phyloP scores from a whole-genome alignment of 1,284 basidiomycete genomes.

The Cystobasidium slooffiae region DNA sequence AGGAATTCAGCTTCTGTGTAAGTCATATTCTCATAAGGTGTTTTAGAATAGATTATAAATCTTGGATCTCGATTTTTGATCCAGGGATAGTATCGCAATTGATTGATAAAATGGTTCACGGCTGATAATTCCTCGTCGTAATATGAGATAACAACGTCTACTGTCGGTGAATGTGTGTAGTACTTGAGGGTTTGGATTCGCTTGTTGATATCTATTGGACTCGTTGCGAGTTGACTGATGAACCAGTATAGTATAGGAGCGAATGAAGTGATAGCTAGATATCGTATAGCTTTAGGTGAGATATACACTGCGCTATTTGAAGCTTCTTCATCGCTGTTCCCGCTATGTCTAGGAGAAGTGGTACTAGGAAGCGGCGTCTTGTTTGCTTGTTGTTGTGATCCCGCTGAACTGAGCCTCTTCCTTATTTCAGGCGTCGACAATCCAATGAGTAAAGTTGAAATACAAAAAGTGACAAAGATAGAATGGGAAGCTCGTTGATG shows the following conservation, averaged over 20 bases:
- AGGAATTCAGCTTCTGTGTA: slow-evolving; percentile 15
- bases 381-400: neutral
- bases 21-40: slow-evolving; percentile 10
- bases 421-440: slow-evolving; percentile 14
- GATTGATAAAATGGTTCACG: slow-evolving; percentile 12
- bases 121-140: slow-evolving; percentile 31
- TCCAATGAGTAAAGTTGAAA: slow-evolving; percentile 1
- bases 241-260: slow-evolving; percentile 10
- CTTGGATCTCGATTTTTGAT: slow-evolving; percentile 38
- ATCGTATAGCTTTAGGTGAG: neutral
- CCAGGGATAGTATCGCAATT: slow-evolving; percentile 26
- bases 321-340: neutral
- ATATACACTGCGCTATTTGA: neutral
- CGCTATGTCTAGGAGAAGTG: neutral
- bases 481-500: slow-evolving; percentile 13
- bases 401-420: neutral
- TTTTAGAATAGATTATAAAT: slow-evolving; percentile 42
- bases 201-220: slow-evolving; percentile 6
- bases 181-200: slow-evolving; percentile 8
- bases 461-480: slow-evolving; percentile 1
- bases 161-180: slow-evolving; percentile 16
- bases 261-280: slow-evolving; percentile 13
- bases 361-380: neutral
- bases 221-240: slow-evolving; percentile 10
- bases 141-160: slow-evolving; percentile 44